A percentile compares a stretch with the other conserved stretches of the same genome.
These are phyloP conservation scores for Sonneratia alba DNA, from an alignment of 345 rosid species.

Conservation along the genomic window DNA sequence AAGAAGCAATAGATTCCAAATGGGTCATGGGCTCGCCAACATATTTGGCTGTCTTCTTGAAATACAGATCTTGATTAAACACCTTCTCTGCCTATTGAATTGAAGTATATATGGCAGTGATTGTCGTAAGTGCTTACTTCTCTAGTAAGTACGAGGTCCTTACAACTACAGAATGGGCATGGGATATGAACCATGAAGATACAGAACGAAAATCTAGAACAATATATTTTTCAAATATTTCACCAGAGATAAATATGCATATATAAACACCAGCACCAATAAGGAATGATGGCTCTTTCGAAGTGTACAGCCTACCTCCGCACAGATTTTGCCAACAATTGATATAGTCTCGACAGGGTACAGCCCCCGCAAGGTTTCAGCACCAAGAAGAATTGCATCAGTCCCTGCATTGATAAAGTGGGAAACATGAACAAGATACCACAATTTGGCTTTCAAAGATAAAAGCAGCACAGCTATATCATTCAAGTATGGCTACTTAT, in stretches of 20 bases:
- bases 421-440: not conserved
- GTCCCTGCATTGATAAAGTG: slow-evolving; percentile 38
- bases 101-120: not conserved
- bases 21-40: slow-evolving; percentile 97
- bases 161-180: too few relatives aligned
- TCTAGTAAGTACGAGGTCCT: not conserved
- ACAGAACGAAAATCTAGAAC: not conserved
- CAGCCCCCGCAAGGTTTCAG: slow-evolving; percentile 86
- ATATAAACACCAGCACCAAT: not conserved
- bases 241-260: not conserved
- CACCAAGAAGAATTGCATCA: slow-evolving; percentile 99
- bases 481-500: not conserved
- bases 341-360: slow-evolving; percentile 94
- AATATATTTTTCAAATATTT: not conserved
- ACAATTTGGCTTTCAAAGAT: not conserved
- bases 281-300: not conserved
- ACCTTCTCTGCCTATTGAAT: slow-evolving; percentile 80
- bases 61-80: slow-evolving; percentile 84
- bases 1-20: slow-evolving; percentile 93
- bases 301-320: slow-evolving; percentile 48
- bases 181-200: not conserved
- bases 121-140: not conserved
- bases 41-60: slow-evolving; percentile 83
- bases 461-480: not conserved
- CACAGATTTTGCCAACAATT: slow-evolving; percentile 80